Evolutionary conservation across 2,329 filamentous ascomycete genomes (phyloP), one percentile per base, ranked within the genome.

Genomic region (Fusarium beomiforme): DNA sequence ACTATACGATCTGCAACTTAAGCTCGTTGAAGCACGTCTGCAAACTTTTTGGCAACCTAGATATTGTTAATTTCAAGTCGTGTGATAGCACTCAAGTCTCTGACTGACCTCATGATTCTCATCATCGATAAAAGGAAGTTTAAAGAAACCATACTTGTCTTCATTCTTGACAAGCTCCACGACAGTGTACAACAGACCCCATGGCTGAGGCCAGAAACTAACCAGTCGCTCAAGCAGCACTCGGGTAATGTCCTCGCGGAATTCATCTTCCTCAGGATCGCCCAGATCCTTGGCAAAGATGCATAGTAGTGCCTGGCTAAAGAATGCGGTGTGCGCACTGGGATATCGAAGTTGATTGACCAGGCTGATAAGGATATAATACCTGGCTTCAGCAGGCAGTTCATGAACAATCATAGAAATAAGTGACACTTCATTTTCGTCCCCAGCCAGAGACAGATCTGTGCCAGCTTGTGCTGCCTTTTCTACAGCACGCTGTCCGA

Each of bases 281-380:
- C 82, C 87, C 77, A 87, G 84, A 83, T 96, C 93, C 70, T 89
- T 89, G 23, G 91, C 93, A 80, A 98, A 98, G 41, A 98, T 86
- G 74, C 97, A 90, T 50, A 98, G 86, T 44, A 98, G 85, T 17
- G 92, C 88, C 76, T 94, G 93, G 78, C 91, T 95, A 83, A 97
- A 99, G 83, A 96, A 99, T 77, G 95, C 92, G 16, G 96, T 99
- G 77, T 97, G 91, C 51, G 91, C 90, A 78, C 94, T 97, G 14
- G 95, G 94, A 79, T 92, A 97, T 67, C 96, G 92, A 51, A 99
- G 88, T 82, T 98, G 95, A 80, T 98, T 97, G 62, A 93, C 88
- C 78, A 99, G 93, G 72, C 93, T 93, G 74, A 88, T 90, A 62
- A 98, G 82, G 64, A 99, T 85, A 79, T 93, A 93, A 83, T 97